Conservation (phyloP, 345 rosid species). For the Eucalyptus erythrocorys region DNA sequence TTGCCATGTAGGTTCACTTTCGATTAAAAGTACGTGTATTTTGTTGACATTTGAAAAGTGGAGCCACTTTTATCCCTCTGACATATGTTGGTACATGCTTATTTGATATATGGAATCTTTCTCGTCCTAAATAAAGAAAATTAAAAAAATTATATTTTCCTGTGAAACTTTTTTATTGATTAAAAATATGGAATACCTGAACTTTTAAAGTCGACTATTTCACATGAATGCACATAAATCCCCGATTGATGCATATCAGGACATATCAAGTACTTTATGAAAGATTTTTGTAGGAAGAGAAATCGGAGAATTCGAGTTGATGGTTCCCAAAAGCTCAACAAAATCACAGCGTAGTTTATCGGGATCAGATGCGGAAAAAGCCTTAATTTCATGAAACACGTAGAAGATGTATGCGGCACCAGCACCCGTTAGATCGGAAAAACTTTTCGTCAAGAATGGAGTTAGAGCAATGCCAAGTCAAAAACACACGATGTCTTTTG, state of each 20-base stretch:
- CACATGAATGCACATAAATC: neutral
- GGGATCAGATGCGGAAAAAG: neutral
- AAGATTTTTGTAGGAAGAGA: neutral
- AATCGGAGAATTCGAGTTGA: neutral
- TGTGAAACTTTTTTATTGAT: too few species aligned
- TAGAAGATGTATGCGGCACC: neutral
- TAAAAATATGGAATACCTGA: fast-evolving
- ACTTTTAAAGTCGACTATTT: neutral
- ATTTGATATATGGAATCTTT: too few species aligned
- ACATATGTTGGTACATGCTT: too few species aligned
- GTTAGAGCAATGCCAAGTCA: too few species aligned
- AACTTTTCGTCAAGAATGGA: too few species aligned
- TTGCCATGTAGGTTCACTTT: neutral
- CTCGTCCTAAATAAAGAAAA: neutral
- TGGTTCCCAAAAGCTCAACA: neutral
- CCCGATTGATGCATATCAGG: fast-evolving
- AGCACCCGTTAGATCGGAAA: fast-evolving
- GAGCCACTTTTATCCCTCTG: neutral
- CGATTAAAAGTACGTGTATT: fast-evolving
- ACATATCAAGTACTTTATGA: neutral
- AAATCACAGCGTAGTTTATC: too few species aligned
- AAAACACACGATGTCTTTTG: too few species aligned
- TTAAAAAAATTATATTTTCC: fast-evolving
- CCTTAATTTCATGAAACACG: neutral
- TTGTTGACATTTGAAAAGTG: too few species aligned